Evolutionary conservation across 306 rosid genomes (phyloP).

Genomic region (Dryas drummondii): DNA sequence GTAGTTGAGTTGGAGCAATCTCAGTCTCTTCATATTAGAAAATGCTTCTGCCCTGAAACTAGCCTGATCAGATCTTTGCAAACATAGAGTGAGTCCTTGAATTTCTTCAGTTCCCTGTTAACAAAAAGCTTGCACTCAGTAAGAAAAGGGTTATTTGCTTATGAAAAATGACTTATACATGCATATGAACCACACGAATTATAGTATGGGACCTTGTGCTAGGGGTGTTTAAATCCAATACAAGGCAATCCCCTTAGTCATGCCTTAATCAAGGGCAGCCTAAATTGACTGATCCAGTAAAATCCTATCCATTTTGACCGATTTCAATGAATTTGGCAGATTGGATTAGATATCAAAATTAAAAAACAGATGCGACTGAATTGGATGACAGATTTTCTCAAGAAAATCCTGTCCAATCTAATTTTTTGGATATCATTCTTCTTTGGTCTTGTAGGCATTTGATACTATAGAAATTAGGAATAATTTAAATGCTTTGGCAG

Average conservation of each 20-base stretch:
- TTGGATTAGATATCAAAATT: background rate
- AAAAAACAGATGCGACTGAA: background rate
- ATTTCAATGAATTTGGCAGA: background rate
- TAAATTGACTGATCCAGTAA: too few species aligned
- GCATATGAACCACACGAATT: too few species aligned
- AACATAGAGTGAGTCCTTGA: conserved; percentile 22
- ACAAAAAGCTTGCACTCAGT: background rate
- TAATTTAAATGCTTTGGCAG: background rate
- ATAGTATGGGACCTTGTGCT: background rate
- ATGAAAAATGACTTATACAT: too few species aligned
- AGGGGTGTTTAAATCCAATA: background rate
- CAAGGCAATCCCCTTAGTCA: too few species aligned
- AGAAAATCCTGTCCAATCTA: background rate
- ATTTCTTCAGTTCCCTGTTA: conserved; percentile 14
- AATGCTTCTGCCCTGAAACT: conserved; percentile 25
- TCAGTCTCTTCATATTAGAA: conserved; percentile 34
- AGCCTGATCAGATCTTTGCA: background rate
- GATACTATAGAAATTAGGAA: background rate
- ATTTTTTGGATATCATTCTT: background rate
- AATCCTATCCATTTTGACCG: background rate
- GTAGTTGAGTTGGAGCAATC: conserved; percentile 36
- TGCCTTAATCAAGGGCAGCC: too few species aligned
- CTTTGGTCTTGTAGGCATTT: background rate
- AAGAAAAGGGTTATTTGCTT: too few species aligned
- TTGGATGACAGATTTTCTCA: background rate